Evolutionary conservation across 2,329 filamentous ascomycete genomes (phyloP), one percentile per base, ranked within the genome.

Genomic region (Curvularia sp.): DNA sequence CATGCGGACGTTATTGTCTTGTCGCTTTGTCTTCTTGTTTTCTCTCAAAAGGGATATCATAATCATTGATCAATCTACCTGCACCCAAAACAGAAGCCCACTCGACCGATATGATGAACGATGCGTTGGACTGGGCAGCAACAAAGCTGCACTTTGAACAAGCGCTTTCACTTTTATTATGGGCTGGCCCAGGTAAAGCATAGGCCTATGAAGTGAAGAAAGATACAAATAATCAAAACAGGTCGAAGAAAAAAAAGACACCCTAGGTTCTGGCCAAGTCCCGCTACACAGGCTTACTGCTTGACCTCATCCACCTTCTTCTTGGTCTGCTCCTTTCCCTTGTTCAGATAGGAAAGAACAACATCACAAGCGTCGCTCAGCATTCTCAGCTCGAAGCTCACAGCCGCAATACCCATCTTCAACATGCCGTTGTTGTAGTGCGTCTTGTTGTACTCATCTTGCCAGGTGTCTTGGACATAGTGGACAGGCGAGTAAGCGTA

Each of bases 361-460:
- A 75, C 51, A 13, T 68, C 64, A 48, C 70, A 73, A 6, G 68
- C 73, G 59, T 78, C 76, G 34, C 69, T 63, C 9, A 71, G 66
- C 39, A 78, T 69, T 69, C 75, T 77, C 38, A 79, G 54, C 72
- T 79, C 77, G 10, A 77, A 78, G 64, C 72, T 74, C 28, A 78
- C 63, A 6, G 75, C 51, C 2, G 76, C 75, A 62, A 75, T 76
- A 18, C 71, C 75, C 9, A 65, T 70, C 67, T 74, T 77, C 38
- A 78, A 65, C 12, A 77, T 43, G 10, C 75, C 74, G 18, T 76
- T 69, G 3, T 74, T 63, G 18, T 74, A 74, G 32, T 66, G 63
- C 13, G 75, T 77, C 72, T 78, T 78, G 56, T 66, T 68, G 66
- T 78, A 77, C 69, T 79, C 74, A 46, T 77, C 72, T 28, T 76